Evolutionary conservation across 176 grass and related monocot species (phyloP).

Genomic region (Chloris gayana): DNA sequence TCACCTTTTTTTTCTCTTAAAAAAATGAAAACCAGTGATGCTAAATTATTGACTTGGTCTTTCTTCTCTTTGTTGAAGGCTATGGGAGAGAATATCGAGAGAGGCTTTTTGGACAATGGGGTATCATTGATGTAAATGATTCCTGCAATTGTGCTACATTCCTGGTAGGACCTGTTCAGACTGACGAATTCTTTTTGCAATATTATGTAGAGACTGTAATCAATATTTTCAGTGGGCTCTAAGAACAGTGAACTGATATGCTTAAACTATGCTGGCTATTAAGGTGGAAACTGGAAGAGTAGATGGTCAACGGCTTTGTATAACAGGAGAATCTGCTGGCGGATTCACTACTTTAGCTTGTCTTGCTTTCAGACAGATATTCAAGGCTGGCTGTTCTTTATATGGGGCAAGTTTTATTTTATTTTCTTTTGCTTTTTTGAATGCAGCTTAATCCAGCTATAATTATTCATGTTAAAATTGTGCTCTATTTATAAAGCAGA

Average conservation of each 20-base stretch:
- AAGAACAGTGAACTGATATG: slow-evolving; percentile 23
- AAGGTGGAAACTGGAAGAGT: slow-evolving; percentile 80
- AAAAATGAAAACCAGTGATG: not conserved
- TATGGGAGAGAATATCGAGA: slow-evolving; percentile 86
- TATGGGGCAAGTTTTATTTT: slow-evolving; percentile 69
- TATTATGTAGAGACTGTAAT: not conserved
- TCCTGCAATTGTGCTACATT: slow-evolving; percentile 81
- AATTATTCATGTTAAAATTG: not conserved
- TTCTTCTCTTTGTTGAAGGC: slow-evolving; percentile 58
- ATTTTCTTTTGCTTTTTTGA: not conserved
- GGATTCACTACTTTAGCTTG: slow-evolving; percentile 90
- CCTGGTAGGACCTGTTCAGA: slow-evolving; percentile 58
- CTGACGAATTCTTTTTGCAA: not conserved
- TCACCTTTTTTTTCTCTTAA: not conserved
- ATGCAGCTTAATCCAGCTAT: slow-evolving; percentile 23
- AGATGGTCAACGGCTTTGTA: slow-evolving; percentile 70
- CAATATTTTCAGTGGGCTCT: not conserved
- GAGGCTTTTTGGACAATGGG: slow-evolving; percentile 81
- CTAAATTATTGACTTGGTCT: not conserved
- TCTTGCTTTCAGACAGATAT: slow-evolving; percentile 80
- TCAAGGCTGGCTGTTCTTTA: slow-evolving; percentile 77
- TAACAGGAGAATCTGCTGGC: slow-evolving; percentile 80
- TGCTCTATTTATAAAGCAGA: slow-evolving; percentile 45
- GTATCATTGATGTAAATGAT: slow-evolving; percentile 80
- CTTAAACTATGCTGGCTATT: slow-evolving; percentile 20